Conservation (phyloP, 306 rosid genomes). For the Arachis stenosperma region DNA sequence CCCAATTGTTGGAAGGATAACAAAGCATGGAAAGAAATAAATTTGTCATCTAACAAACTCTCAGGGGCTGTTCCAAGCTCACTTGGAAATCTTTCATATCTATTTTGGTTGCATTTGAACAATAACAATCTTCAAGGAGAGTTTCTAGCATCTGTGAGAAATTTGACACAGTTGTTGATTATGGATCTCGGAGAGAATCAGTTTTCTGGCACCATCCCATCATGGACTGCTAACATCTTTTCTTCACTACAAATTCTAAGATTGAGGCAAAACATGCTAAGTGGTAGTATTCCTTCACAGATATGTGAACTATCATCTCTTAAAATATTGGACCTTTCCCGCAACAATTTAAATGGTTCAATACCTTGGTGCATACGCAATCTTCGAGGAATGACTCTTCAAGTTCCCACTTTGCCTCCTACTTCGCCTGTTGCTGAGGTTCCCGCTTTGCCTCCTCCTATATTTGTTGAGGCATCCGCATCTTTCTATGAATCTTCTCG, state of each 20-base stretch:
- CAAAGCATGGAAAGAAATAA: not conserved
- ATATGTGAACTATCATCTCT: not conserved
- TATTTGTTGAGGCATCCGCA: no score
- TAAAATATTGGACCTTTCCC: slow-evolving; percentile 24
- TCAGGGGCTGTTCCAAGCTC: slow-evolving; percentile 11
- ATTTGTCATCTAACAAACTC: slow-evolving; percentile 5
- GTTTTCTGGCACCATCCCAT: not conserved
- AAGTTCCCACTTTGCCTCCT: not conserved
- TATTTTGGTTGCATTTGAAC: not conserved
- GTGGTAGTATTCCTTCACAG: slow-evolving; percentile 16
- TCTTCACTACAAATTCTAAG: slow-evolving; percentile 11
- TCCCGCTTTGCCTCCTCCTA: no score
- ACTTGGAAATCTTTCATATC: not conserved
- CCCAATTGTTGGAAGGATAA: slow-evolving; percentile 9
- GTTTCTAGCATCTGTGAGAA: not conserved
- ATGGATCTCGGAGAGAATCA: slow-evolving; percentile 26
- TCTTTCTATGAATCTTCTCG: no score
- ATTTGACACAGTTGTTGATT: not conserved
- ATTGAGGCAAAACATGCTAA: not conserved
- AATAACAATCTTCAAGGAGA: slow-evolving; percentile 1
- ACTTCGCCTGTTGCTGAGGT: no score
- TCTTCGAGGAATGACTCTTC: not conserved
- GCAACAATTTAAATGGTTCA: slow-evolving; percentile 4
- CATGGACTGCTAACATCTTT: not conserved
- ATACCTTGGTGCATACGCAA: slow-evolving; percentile 18